Evolutionary conservation across 805 yeast genomes (phyloP).

Genomic region (Monosporozyma unispora): DNA sequence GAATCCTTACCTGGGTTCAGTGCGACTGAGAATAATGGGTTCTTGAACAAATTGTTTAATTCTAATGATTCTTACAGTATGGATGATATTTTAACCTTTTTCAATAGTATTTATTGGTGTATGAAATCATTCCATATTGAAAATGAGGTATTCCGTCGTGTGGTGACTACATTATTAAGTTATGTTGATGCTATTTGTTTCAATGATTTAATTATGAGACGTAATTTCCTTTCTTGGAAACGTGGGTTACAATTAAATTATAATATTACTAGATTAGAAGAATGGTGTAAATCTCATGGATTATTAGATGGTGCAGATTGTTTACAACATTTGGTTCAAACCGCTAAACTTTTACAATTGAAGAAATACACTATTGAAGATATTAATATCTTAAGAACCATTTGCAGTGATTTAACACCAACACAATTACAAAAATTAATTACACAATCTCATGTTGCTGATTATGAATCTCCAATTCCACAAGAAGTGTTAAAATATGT

Average conservation of each 20-base stretch:
- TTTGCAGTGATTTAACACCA: constrained; percentile 89
- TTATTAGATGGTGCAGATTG: constrained; percentile 80
- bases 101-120: constrained; percentile 86
- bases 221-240: constrained; percentile 93
- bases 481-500: constrained; percentile 71
- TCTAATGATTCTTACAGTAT: constrained; percentile 68
- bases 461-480: constrained; percentile 87
- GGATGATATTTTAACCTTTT: constrained; percentile 88
- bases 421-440: constrained; percentile 91
- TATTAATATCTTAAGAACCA: constrained; percentile 84
- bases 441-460: constrained; percentile 82
- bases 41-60: constrained; percentile 73
- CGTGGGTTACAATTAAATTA: constrained; percentile 94
- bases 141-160: constrained; percentile 72
- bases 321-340: constrained; percentile 80
- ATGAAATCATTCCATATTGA: constrained; percentile 88
- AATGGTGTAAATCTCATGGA: constrained; percentile 95
- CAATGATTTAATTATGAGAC: constrained; percentile 90
- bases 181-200: constrained; percentile 90
- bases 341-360: constrained; percentile 85
- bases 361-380: constrained; percentile 85
- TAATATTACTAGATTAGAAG: constrained; percentile 92
- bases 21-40: constrained; percentile 73
- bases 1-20: constrained; percentile 95
- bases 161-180: constrained; percentile 70